Base-by-base conservation (phyloP, 129 eudicot genomes). In the Gnaphalium uliginosum region DNA sequence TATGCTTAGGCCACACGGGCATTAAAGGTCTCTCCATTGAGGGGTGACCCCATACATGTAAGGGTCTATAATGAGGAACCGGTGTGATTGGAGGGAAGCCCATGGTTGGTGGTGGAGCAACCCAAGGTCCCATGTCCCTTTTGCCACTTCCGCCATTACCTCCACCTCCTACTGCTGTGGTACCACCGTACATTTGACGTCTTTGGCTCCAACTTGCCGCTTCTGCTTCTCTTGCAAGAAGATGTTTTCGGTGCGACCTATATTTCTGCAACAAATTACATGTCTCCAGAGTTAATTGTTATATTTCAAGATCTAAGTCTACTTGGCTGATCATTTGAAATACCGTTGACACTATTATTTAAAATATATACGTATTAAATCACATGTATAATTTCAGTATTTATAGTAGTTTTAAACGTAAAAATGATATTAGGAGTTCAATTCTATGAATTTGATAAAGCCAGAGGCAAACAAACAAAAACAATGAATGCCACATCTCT, bases 41-140 rank as follows among this genome's bases (percentile, higher is more conserved):
- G 14, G 98, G 99, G 56, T 94, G 99, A 15, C 99, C 99, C 99
- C 99, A 94, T 10, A 94, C 99, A 50, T 94, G 99, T 14, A 94
- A 78, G 5, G 97, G 99, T 75, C 99, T 85, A 75, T 88, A 83
- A 54, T 83, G 97, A 53, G 90, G 86, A 77, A 78, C 59, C 0
- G 87, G 89, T 50, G 88, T 74, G 76, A 82, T 80, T 3, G 91
- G 96, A 27, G 99, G 99, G 70, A 89, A 94, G 46, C 97, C 92
- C 77, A 91, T 87, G 69, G 88, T 94, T 25, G 97, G 92, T 43
- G 98, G 89, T 30, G 85, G 74, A 74, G 90, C 92, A 78, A 81
- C 85, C 98, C 96, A 93, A 53, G 89, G 86, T 72, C 71, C 79
- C 74, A 69, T 58, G 6, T 85, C 86, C 79, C 85, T 88, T 79